A percentile compares a stretch with the other conserved stretches of the same genome.
These are phyloP conservation scores for Yueomyces sp. DNA, from an alignment of 805 yeast species.

Conservation along the genomic window DNA sequence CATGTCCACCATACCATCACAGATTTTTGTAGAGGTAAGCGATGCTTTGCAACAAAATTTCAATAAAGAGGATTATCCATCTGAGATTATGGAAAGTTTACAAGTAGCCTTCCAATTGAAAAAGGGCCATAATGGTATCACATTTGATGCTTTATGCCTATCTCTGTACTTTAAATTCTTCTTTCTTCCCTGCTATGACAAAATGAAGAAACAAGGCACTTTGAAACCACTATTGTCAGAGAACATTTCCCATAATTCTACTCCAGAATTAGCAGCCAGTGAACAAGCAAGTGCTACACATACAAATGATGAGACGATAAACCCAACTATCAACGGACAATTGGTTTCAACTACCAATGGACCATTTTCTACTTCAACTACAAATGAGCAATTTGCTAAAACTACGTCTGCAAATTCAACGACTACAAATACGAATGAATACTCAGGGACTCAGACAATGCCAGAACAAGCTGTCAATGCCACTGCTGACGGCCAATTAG, in stretches of 20 bases:
- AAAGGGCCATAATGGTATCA: constrained; percentile 20
- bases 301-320: too few relatives aligned
- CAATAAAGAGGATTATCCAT: constrained; percentile 6
- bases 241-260: not conserved
- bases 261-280: not conserved
- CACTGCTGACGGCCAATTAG: too few relatives aligned
- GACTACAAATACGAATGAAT: too few relatives aligned
- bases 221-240: not conserved
- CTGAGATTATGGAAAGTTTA: constrained; percentile 11
- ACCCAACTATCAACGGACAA: too few relatives aligned
- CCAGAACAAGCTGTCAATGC: too few relatives aligned
- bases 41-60: constrained; percentile 11
- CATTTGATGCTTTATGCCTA: constrained; percentile 20
- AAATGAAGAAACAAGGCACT: not conserved
- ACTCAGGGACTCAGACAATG: too few relatives aligned
- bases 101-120: constrained; percentile 19
- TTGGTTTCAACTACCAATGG: too few relatives aligned
- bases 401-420: too few relatives aligned
- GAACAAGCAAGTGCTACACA: too few relatives aligned
- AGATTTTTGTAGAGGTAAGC: constrained; percentile 12
- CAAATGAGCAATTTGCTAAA: too few relatives aligned
- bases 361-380: too few relatives aligned
- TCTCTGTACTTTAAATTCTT: constrained; percentile 20
- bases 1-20: constrained; percentile 16
- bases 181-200: constrained; percentile 11